Evolutionary conservation across 1,139 yeast genomes (phyloP).

Genomic region (Debaryomyces sp.): DNA sequence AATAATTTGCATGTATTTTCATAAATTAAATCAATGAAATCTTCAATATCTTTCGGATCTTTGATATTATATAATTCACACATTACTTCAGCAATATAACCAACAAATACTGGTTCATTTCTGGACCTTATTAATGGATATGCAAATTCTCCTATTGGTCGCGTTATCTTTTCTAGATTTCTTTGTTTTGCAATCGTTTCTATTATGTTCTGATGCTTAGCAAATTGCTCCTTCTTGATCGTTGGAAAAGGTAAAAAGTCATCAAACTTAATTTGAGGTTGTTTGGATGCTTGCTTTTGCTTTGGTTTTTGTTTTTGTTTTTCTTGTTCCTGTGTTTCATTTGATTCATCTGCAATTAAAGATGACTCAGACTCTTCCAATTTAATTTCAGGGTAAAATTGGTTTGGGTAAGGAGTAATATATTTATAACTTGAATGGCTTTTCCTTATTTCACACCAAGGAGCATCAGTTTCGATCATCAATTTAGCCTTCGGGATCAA

Average conservation of each 20-base stretch:
- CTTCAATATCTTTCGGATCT: slow-evolving; percentile 49
- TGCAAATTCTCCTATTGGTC: slow-evolving; percentile 36
- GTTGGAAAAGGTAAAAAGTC: slow-evolving; percentile 61
- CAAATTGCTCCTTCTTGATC: slow-evolving; percentile 65
- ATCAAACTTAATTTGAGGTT: slow-evolving; percentile 34
- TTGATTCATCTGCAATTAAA: slow-evolving; percentile 14
- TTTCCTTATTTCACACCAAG: slow-evolving; percentile 95
- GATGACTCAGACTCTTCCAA: slow-evolving; percentile 12
- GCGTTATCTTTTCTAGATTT: slow-evolving; percentile 10
- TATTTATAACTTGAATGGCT: slow-evolving; percentile 74
- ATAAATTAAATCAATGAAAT: slow-evolving; percentile 65
- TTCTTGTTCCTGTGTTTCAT: neutral
- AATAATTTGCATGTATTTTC: slow-evolving; percentile 64
- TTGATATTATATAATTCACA: slow-evolving; percentile 50
- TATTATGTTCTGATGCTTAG: slow-evolving; percentile 32
- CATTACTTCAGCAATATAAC: slow-evolving; percentile 78
- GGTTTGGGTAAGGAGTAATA: slow-evolving; percentile 56
- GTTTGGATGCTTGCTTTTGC: slow-evolving; percentile 5
- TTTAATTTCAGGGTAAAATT: slow-evolving; percentile 49
- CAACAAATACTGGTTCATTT: slow-evolving; percentile 88
- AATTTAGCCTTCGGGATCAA: slow-evolving; percentile 67
- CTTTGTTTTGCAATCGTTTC: slow-evolving; percentile 15
- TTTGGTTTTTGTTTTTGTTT: slow-evolving; percentile 5
- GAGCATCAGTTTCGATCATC: slow-evolving; percentile 93
- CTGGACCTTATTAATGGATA: slow-evolving; percentile 74